Evolutionary conservation across 306 rosid species (phyloP).

Genomic region (Dryas drummondii): DNA sequence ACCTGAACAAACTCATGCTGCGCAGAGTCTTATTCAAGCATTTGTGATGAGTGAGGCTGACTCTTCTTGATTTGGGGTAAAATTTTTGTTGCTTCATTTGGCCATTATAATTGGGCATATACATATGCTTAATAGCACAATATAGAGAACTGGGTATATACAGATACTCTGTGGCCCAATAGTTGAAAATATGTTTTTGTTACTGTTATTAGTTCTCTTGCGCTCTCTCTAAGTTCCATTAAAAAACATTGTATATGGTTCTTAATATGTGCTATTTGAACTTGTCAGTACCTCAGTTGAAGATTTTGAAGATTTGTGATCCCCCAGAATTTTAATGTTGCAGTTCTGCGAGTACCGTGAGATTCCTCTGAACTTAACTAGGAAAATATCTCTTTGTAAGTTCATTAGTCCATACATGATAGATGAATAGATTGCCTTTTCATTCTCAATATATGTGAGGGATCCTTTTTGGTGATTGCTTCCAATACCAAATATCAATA

Average conservation of each 20-base stretch:
- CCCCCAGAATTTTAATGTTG: background rate
- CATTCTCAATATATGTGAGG: background rate
- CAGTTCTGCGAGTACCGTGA: background rate
- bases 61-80: conserved; percentile 61
- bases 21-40: conserved; percentile 98
- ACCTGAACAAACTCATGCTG: conserved; percentile 97
- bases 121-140: background rate
- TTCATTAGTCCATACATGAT: background rate
- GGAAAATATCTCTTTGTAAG: background rate
- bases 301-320: background rate
- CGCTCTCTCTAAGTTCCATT: background rate
- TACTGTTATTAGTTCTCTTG: conserved; percentile 5
- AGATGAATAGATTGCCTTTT: background rate
- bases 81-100: conserved; percentile 22
- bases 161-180: background rate
- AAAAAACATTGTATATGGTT: background rate
- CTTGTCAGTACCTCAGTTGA: background rate
- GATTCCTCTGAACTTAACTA: background rate
- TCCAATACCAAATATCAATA: background rate
- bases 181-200: background rate
- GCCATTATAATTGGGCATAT: conserved; percentile 7
- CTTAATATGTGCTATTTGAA: background rate
- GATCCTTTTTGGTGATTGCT: background rate
- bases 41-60: conserved; percentile 88
- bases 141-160: background rate